Evolutionary conservation across 805 yeast genomes (phyloP), one percentile per base, ranked within the genome.

Genomic region (Pichia cabralensis): DNA sequence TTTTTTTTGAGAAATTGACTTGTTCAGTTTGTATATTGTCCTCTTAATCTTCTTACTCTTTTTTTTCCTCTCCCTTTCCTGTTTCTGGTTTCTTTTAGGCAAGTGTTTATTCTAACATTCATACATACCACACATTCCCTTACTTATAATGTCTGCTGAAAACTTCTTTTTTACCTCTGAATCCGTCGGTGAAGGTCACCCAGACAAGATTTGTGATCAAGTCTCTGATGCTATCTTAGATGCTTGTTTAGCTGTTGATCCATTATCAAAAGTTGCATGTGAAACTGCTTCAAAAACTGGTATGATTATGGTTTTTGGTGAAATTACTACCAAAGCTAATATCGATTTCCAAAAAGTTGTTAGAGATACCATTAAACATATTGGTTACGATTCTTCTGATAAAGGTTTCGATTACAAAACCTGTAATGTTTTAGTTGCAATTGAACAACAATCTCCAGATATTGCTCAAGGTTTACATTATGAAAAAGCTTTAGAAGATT

Each of bases 271-370:
- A 73, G 98, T 92, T 61, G 98, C 96, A 32, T 92, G 98, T 73
- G 98, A 92, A 69, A 84, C 98, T 42, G 97, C 98, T 48, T 80
- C 97, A 55, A 92, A 92, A 73, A 92, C 98, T 48, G 98, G 98
- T 71, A 78, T 92, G 95, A 86, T 92, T 59, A 82, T 92, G 94
- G 96, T 92, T 48, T 92, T 92, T 59, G 98, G 98, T 70, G 98
- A 92, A 69, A 92, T 92, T 65, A 89, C 98, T 69, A 92, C 98
- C 67, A 81, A 76, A 61, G 98, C 98, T 49, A 66, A 68, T 45
- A 71, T 92, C 58, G 98, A 92, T 72, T 92, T 75, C 83, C 98
- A 92, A 69, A 85, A 89, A 69, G 79, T 92, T 56, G 76, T 92
- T 63, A 86, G 98, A 73, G 96, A 92, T 64, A 92, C 98, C 62